Base-by-base conservation (phyloP, 345 rosid genomes). In the Eucalyptus regnans region DNA sequence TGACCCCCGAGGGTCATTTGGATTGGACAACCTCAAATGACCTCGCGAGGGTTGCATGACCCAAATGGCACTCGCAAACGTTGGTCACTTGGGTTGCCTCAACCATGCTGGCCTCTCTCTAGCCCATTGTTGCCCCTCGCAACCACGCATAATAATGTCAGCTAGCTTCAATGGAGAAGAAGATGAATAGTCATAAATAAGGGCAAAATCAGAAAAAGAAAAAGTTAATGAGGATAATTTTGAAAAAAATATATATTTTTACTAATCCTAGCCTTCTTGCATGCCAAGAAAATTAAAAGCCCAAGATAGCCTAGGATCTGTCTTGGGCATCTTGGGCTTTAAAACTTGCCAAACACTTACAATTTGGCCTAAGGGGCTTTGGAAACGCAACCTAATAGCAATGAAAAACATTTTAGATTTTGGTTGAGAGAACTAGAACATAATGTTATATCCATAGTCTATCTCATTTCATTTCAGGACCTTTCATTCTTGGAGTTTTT, bases 41-140 rank as follows among this genome's bases (percentile, higher is more conserved):
- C 62, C 29, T 56, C 6, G 29, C 0, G 3, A 56, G 29, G 29
- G 62, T 56, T 1, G 29, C 27, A 4, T 56, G 29, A 56, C 29
- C 62, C 62, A 52, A 18, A 52, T 52, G 58, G 23, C 58, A 52
- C 58, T 52, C 9, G 1, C 29, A 0, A 2, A 9, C 1, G 1
- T 1, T 0, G 0, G 12, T 56, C 3, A 0, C 29, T 1, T 2
- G 0, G 12, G 29, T 56, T 0, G 3, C 29, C 62, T 22, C 6
- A 0, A 56, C 29, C 62, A 23, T 0, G 13, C 3, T 23, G 0
- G 12, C 29, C 5, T 23, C 62, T 56, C 62, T 56, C 3, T 4
- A 56, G 3, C 62, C 29, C 12, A 8, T 43, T 1, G 7, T 0
- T 23, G 1, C 62, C 29, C 27, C 29, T 56, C 29, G 0, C 27